These are phyloP conservation scores for Ulmus americana DNA, from an alignment of 331 rosid genomes.

Conservation along the genomic window DNA sequence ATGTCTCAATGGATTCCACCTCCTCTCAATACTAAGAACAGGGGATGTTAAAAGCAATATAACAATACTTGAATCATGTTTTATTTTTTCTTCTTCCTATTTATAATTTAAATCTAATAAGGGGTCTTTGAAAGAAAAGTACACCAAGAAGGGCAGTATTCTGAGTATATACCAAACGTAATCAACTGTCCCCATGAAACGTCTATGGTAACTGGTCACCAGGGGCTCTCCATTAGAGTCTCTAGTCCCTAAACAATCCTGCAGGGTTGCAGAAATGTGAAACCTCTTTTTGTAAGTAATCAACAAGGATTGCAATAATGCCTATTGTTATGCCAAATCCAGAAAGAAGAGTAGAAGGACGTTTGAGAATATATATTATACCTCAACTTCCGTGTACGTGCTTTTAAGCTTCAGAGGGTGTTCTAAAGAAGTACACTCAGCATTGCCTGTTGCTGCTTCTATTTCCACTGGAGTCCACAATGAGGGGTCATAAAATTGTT, in stretches of 20 bases:
- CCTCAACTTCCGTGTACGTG: conserved; percentile 76
- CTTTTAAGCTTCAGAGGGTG: conserved; percentile 66
- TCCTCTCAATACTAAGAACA: conserved; percentile 9
- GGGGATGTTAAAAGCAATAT: neutral
- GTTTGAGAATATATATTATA: conserved; percentile 20
- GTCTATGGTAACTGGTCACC: conserved; percentile 68
- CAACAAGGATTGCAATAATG: neutral
- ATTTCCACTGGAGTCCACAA: conserved; percentile 82
- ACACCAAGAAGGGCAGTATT: conserved; percentile 11
- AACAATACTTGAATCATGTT: neutral
- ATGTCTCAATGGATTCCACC: conserved; percentile 14
- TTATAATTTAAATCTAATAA: neutral
- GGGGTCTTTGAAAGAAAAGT: conserved; percentile 2
- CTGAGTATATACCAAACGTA: conserved; percentile 65
- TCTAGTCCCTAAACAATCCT: conserved; percentile 65
- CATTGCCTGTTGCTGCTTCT: conserved; percentile 77
- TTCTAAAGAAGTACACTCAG: conserved; percentile 52
- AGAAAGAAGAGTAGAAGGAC: neutral
- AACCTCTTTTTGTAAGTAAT: neutral
- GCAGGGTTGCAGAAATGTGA: conserved; percentile 22
- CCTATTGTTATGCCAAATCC: neutral
- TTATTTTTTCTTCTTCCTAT: neutral
- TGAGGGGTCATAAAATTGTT: conserved; percentile 46
- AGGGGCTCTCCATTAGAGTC: conserved; percentile 79
- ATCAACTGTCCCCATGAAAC: conserved; percentile 83